Percentiles rank a stretch among this genome's conserved stretches.
Conservation (phyloP, 1,284 basidiomycete species). For the Abortiporus biennis region DNA sequence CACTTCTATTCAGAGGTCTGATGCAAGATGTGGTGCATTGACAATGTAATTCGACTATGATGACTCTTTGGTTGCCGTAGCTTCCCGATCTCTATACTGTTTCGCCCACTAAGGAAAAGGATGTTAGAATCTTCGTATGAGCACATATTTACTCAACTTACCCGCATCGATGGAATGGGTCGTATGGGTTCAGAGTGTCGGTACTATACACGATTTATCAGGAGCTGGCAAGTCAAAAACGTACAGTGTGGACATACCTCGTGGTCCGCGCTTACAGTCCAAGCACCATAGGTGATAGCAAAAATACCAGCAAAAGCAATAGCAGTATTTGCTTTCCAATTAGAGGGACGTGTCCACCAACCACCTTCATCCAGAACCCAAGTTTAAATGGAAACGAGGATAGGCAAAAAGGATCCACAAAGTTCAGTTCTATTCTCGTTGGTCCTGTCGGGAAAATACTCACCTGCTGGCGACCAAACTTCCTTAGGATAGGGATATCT, state of each 20-base stretch:
- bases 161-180: slow-evolving; percentile 61
- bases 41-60: neutral
- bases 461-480: slow-evolving; percentile 67
- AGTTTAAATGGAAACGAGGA: neutral
- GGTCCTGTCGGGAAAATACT: slow-evolving; percentile 12
- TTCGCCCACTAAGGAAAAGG: slow-evolving; percentile 27
- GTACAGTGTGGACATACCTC: slow-evolving; percentile 40
- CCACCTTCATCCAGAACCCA: slow-evolving; percentile 40
- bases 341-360: slow-evolving; percentile 69
- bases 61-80: neutral
- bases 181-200: slow-evolving; percentile 37
- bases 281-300: slow-evolving; percentile 50
- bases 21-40: too few relatives aligned
- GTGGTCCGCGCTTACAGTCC: slow-evolving; percentile 54
- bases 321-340: slow-evolving; percentile 65
- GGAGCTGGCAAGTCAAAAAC: neutral
- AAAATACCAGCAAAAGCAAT: slow-evolving; percentile 55
- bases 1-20: too few relatives aligned
- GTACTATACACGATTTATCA: neutral
- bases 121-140: too few relatives aligned
- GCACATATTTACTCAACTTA: too few relatives aligned
- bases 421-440: slow-evolving; percentile 2
- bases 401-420: neutral
- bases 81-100: slow-evolving; percentile 20
- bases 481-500: slow-evolving; percentile 68